These are phyloP conservation scores for Hymenotorrendiella dingleyae DNA, from an alignment of 2,329 filamentous ascomycete species.

Conservation along the genomic window DNA sequence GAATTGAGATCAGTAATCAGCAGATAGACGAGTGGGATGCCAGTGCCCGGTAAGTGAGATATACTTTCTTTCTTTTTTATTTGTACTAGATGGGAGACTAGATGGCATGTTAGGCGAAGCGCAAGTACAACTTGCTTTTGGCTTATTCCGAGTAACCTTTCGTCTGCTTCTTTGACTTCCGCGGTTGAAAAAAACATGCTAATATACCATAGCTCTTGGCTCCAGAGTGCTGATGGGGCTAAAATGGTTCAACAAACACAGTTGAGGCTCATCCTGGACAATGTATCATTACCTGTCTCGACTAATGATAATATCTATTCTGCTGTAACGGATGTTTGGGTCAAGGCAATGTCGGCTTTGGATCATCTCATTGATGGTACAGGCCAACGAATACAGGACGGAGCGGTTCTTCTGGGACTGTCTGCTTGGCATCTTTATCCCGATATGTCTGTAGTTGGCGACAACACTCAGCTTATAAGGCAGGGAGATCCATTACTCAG, in stretches of 20 bases:
- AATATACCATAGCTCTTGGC: too few species aligned
- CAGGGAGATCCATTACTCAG: conserved; percentile 16
- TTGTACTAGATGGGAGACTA: too few species aligned
- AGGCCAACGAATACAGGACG: conserved; percentile 5
- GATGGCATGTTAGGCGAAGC: too few species aligned
- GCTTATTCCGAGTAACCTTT: too few species aligned
- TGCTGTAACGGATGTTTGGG: conserved; percentile 18
- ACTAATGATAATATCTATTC: conserved; percentile 6
- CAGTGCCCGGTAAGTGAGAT: too few species aligned
- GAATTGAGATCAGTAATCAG: too few species aligned
- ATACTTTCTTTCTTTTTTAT: too few species aligned
- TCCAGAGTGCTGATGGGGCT: conserved; percentile 23
- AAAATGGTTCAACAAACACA: conserved; percentile 20
- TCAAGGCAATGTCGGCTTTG: conserved; percentile 12
- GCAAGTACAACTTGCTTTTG: too few species aligned
- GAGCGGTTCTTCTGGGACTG: conserved; percentile 13
- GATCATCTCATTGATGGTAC: conserved; percentile 16
- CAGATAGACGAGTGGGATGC: too few species aligned
- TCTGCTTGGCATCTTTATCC: conserved; percentile 21
- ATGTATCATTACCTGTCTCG: conserved; percentile 12
- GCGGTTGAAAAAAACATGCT: too few species aligned
- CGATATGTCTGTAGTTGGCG: conserved; percentile 8
- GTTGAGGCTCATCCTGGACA: conserved; percentile 22
- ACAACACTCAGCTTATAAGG: conserved; percentile 4
- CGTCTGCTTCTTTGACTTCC: too few species aligned